A percentile compares a stretch with the other conserved stretches of the same genome.
These are phyloP conservation scores for Rhypophila decipiens DNA, from an alignment of 495 filamentous ascomycete genomes.

Conservation along the genomic window DNA sequence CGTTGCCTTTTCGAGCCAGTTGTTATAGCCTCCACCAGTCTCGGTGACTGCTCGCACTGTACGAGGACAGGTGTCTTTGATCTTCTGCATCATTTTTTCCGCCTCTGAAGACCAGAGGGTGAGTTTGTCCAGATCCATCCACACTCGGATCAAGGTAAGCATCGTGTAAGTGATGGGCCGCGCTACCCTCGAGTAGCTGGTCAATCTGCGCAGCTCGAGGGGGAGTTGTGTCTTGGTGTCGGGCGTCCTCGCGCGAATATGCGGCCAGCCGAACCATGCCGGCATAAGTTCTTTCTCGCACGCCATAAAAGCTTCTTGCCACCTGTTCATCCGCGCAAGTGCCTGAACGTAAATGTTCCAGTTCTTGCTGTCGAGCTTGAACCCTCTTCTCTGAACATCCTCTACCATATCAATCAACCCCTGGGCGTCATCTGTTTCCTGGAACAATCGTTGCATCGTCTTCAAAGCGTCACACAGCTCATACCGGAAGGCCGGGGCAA, in stretches of 20 bases:
- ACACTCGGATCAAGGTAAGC: constrained; percentile 31
- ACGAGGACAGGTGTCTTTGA: constrained; percentile 22
- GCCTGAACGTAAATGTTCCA: constrained; percentile 56
- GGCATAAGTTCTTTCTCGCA: constrained; percentile 73
- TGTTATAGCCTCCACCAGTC: constrained; percentile 21
- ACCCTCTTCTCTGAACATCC: constrained; percentile 54
- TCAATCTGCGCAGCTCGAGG: constrained; percentile 29
- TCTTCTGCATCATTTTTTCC: constrained; percentile 10
- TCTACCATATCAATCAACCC: constrained; percentile 45
- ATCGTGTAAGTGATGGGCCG: constrained; percentile 35
- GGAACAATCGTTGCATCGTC: constrained; percentile 55
- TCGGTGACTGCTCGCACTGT: constrained; percentile 33
- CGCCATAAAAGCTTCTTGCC: constrained; percentile 51
- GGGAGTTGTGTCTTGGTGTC: constrained; percentile 21
- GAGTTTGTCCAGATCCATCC: constrained; percentile 31
- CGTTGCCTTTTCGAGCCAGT: constrained; percentile 18
- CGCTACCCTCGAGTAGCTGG: constrained; percentile 20
- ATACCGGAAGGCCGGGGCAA: constrained; percentile 52
- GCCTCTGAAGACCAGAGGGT: constrained; percentile 27
- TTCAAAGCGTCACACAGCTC: constrained; percentile 50
- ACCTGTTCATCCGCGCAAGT: constrained; percentile 37
- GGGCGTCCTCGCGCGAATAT: constrained; percentile 13
- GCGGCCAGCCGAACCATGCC: constrained; percentile 64
- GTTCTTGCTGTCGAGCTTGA: constrained; percentile 54
- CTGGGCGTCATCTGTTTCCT: constrained; percentile 35